phyloP scores from a whole-genome alignment of 805 yeast genomes.

The Metschnikowia hibisci region DNA sequence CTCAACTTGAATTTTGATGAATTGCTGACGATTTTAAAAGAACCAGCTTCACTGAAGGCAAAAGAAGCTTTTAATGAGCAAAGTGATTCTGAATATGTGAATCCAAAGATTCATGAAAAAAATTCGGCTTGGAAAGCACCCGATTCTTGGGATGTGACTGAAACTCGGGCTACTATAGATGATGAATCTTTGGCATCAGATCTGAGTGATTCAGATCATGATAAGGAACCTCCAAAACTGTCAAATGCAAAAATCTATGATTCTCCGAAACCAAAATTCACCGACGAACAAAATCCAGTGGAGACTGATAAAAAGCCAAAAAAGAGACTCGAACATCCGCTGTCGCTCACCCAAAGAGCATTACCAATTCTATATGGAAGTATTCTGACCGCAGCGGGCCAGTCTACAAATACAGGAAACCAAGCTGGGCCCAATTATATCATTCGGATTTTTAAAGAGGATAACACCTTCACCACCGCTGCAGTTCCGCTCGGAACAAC shows the following conservation, averaged over 20 bases:
- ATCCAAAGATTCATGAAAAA: conserved; percentile 11
- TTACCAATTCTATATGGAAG: conserved; percentile 35
- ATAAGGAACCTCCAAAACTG: neutral
- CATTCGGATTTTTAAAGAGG: conserved; percentile 75
- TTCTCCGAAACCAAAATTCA: no score
- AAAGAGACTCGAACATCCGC: conserved; percentile 9
- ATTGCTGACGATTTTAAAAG: conserved; percentile 48
- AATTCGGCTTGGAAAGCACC: conserved; percentile 42
- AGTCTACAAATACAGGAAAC: neutral
- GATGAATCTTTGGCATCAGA: conserved; percentile 7
- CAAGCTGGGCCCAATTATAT: conserved; percentile 39
- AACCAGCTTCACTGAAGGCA: conserved; percentile 11
- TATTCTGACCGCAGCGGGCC: conserved; percentile 5
- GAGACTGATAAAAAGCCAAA: conserved; percentile 7
- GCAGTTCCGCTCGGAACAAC: conserved; percentile 77
- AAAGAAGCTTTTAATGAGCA: conserved; percentile 4
- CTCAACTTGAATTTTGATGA: conserved; percentile 48
- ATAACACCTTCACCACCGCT: conserved; percentile 80
- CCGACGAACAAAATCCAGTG: neutral
- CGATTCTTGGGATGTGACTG: conserved; percentile 47
- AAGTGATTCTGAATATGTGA: conserved; percentile 1
- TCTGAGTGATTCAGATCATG: conserved; percentile 12
- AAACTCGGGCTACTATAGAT: conserved; percentile 9
- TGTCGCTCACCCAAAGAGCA: conserved; percentile 10
- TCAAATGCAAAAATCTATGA: no score